Conservation (phyloP, 257 asterid species). For the Solanum neorickii region DNA sequence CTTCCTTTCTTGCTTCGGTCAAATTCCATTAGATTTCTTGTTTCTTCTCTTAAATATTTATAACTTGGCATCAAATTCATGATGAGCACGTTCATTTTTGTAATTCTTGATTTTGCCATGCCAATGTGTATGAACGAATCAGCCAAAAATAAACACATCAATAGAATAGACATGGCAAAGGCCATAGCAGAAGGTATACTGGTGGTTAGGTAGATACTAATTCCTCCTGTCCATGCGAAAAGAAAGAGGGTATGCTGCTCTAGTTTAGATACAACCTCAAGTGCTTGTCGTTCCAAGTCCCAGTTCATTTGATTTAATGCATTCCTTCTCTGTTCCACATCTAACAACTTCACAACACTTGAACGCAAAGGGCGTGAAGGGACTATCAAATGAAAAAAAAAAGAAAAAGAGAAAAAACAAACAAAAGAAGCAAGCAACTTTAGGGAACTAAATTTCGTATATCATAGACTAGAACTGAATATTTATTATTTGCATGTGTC, state of each 20-base stretch:
- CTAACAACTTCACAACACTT: neutral
- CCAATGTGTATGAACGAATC: neutral
- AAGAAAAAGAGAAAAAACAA: neutral
- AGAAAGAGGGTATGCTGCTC: neutral
- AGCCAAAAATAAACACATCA: neutral
- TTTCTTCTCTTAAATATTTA: neutral
- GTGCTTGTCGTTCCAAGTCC: neutral
- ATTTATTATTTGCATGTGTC: neutral
- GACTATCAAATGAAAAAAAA: neutral
- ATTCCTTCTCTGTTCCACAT: neutral
- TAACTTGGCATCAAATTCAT: neutral
- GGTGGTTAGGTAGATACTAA: neutral
- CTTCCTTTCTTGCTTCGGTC: neutral
- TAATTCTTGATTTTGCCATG: neutral
- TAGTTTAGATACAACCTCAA: neutral
- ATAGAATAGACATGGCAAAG: neutral
- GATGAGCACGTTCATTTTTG: neutral
- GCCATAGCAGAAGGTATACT: neutral
- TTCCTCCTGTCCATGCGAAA: neutral
- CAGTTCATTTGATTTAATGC: neutral
- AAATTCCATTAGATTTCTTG: neutral
- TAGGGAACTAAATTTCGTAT: neutral
- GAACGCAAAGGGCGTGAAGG: neutral
- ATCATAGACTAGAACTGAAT: neutral
- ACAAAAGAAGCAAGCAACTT: neutral